Conservation (phyloP, 768 basidiomycete genomes). For the Tricholoma bakamatsutake region DNA sequence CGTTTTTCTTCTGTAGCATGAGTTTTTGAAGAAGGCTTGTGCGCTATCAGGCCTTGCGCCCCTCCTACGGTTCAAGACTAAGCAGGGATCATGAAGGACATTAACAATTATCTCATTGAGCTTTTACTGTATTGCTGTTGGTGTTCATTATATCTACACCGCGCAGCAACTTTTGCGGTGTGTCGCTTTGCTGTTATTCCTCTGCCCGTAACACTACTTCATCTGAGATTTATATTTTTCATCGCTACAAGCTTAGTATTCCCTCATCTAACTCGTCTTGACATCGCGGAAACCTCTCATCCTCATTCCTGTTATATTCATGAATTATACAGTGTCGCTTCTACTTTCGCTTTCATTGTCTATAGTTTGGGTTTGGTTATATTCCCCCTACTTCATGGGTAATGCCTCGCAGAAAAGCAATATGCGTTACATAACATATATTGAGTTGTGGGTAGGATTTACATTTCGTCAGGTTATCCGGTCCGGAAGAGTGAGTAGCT, state of each 20-base stretch:
- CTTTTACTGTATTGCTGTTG: neutral
- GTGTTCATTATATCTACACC: neutral
- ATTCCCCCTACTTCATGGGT: neutral
- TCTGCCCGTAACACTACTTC: neutral
- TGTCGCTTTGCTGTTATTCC: neutral
- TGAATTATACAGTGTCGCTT: neutral
- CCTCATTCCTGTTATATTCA: neutral
- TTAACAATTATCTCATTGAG: neutral
- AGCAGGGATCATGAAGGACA: slow-evolving; percentile 39
- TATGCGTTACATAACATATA: no score
- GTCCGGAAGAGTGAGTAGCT: no score
- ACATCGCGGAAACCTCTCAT: neutral
- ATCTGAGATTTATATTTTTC: neutral
- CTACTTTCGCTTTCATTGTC: neutral
- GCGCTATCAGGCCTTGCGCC: slow-evolving; percentile 78
- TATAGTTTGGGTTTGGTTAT: neutral
- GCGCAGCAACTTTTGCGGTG: neutral
- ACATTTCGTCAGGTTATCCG: no score
- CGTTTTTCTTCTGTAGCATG: slow-evolving; percentile 55
- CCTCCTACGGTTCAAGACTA: slow-evolving; percentile 73
- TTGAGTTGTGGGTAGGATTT: no score
- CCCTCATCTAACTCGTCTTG: neutral
- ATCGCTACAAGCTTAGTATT: neutral
- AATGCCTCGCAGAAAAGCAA: neutral
- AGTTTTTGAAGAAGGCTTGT: slow-evolving; percentile 90